Base-by-base conservation (phyloP, 176 grass and related monocot species). In the Tillandsia fasciculata region DNA sequence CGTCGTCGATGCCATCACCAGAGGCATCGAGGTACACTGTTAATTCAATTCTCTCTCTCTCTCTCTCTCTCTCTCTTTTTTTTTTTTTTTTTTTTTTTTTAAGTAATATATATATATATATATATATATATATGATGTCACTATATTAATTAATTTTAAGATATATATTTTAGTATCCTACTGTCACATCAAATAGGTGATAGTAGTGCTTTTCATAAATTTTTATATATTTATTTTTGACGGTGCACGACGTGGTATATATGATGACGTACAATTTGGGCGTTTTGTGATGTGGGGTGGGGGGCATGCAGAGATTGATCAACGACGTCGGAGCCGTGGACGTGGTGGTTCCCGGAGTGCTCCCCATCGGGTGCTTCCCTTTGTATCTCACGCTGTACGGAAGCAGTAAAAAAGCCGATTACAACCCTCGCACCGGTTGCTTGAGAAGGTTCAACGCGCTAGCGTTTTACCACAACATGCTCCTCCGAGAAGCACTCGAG, bases 311-410 rank as follows among this genome's bases (percentile, higher is more conserved):
- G 93, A 92, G 80, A 81, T 72, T 96, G 76, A 83, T 92, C 27
- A 87, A 82, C 28, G 74, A 91, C 22, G 24, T 24, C 24, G 93
- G 93, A 26, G 93, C 88, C 10, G 85, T 48, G 14, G 88, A 96
- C 79, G 49, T 96, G 29, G 50, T 96, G 73, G 88, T 96, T 50
- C 93, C 88, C 1, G 86, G 85, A 15, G 69, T 96, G 73, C 81
- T 96, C 11, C 88, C 93, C 10, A 87, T 87, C 10, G 93, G 92
- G 29, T 96, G 93, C 79, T 92, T 96, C 68, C 88, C 93, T 0
- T 8, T 96, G 70, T 96, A 96, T 68, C 68, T 96, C 61, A 92
- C 93, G 3, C 65, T 96, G 11, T 96, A 96, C 74, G 86, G 80
- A 72, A 86, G 73, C 53, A 85, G 70, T 74, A 86, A 51, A 2